These are phyloP conservation scores for Vigna angularis DNA, from an alignment of 306 rosid species.

Conservation along the genomic window DNA sequence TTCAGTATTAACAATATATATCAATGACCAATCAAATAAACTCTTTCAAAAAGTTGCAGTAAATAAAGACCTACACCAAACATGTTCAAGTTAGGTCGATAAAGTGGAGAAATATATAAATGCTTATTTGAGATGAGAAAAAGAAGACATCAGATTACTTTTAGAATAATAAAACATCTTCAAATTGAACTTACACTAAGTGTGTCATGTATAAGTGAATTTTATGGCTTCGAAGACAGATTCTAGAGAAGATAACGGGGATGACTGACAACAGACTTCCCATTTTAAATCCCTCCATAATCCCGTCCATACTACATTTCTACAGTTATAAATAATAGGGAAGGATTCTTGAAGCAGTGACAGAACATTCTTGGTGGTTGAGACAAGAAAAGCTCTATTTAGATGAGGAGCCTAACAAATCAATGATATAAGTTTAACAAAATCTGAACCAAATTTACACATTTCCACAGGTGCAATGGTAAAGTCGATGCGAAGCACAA, in stretches of 20 bases:
- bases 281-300: conserved; percentile 14
- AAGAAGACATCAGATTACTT: neutral
- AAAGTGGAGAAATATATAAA: neutral
- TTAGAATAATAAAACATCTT: neutral
- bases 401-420: conserved; percentile 19
- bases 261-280: neutral
- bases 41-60: neutral
- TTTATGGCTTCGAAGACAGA: neutral
- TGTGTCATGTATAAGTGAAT: neutral
- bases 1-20: neutral
- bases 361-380: conserved; percentile 12
- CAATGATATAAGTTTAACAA: neutral
- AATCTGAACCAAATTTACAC: conserved; percentile 10
- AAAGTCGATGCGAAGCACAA: neutral
- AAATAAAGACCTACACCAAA: neutral
- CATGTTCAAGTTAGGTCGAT: neutral
- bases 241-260: neutral
- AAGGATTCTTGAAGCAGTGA: neutral
- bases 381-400: neutral
- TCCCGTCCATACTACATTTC: conserved; percentile 8
- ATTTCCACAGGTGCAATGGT: neutral
- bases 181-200: neutral
- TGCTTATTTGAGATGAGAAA: neutral
- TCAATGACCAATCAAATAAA: neutral
- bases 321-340: neutral